Evolutionary conservation across 2,329 filamentous ascomycete species (phyloP), one percentile per base, ranked within the genome.

Genomic region (Trichoderma sp.): DNA sequence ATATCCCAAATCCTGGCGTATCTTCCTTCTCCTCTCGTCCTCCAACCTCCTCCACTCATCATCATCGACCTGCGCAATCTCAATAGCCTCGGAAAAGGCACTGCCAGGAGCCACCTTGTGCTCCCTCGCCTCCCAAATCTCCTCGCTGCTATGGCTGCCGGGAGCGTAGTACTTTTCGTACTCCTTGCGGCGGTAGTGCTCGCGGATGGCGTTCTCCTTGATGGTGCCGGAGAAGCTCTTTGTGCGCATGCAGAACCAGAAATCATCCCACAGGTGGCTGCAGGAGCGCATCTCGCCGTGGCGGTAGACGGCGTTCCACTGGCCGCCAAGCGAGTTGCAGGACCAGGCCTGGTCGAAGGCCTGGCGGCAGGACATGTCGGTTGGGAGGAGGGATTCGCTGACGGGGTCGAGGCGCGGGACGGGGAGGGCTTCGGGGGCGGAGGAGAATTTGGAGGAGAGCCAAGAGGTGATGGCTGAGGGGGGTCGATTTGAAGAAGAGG

Each of bases 231-330:
- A 79, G 75, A 89, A 89, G 2, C 86, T 85, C 75, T 91, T 89
- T 46, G 89, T 90, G 72, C 92, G 90, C 94, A 98, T 97, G 84
- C 96, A 99, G 82, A 97, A 95, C 92, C 94, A 97, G 81, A 97
- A 98, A 79, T 97, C 92, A 70, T 90, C 87, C 94, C 95, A 97
- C 71, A 94, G 90, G 73, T 96, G 91, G 71, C 85, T 88, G 84
- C 96, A 99, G 4, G 87, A 85, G 55, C 90, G 88, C 75, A 97
- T 83, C 52, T 84, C 82, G 71, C 96, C 96, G 77, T 93, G 90
- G 49, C 96, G 91, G 84, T 98, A 99, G 46, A 98, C 87, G 75
- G 93, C 89, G 75, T 92, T 94, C 84, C 94, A 97, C 79, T 98
- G 94, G 0, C 95, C 94, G 65, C 93, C 94, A 10, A 97, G 84